These are phyloP conservation scores for Microbotryum silenes-acaulis DNA, from an alignment of 1,284 basidiomycete species.

Conservation along the genomic window DNA sequence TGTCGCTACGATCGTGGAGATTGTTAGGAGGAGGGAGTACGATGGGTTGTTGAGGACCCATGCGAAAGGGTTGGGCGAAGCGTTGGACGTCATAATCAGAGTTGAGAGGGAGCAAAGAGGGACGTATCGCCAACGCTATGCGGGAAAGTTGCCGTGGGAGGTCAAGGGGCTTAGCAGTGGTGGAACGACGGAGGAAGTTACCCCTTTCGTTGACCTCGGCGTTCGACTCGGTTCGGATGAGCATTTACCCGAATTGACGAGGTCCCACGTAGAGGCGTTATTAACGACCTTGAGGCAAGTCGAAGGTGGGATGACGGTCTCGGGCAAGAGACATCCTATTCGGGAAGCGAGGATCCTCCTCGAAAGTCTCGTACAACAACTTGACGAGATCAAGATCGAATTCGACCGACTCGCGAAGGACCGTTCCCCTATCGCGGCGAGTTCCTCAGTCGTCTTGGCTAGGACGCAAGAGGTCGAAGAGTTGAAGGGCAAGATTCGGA, in stretches of 20 bases:
- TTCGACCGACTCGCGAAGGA: conserved; percentile 51
- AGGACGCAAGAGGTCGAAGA: conserved; percentile 46
- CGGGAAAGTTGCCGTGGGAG: conserved; percentile 37
- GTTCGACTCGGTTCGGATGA: conserved; percentile 9
- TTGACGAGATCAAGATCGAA: conserved; percentile 60
- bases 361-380: conserved; percentile 52
- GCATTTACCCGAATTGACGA: conserved; percentile 27
- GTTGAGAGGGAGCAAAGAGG: conserved; percentile 27
- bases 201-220: conserved; percentile 26
- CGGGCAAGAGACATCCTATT: conserved; percentile 5
- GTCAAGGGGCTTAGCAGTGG: conserved; percentile 25
- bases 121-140: conserved; percentile 28
- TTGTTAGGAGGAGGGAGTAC: conserved; percentile 82
- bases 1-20: conserved; percentile 81
- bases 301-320: not conserved
- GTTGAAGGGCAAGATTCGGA: conserved; percentile 62
- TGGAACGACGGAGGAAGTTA: conserved; percentile 8
- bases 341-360: conserved; percentile 40
- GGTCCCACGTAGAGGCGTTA: conserved; percentile 15
- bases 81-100: conserved; percentile 10
- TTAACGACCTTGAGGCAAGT: conserved; percentile 1
- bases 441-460: too few species aligned
- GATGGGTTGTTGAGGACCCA: conserved; percentile 3
- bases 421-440: too few species aligned
- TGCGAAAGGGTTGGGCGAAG: not conserved